Conservation (phyloP, 2,329 filamentous ascomycete species). For the Allantophomopsis lycopodina region DNA sequence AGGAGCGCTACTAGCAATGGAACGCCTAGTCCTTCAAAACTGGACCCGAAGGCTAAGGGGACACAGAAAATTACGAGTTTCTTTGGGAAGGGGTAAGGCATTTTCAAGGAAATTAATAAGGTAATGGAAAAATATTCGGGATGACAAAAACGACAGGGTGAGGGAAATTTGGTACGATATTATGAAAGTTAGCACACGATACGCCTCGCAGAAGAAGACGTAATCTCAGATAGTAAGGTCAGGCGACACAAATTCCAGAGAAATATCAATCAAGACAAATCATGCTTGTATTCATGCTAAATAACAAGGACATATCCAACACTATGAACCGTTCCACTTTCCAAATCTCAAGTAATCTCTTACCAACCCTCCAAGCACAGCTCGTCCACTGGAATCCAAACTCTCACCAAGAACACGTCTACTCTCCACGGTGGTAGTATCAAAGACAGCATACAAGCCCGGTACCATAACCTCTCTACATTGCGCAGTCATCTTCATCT, state of each 20-base stretch:
- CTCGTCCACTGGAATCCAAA: constrained; percentile 43
- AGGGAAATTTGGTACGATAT: too few species aligned
- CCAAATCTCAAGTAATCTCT: constrained; percentile 47
- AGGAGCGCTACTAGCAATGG: constrained; percentile 18
- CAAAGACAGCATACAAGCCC: constrained; percentile 43
- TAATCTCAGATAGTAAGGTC: too few species aligned
- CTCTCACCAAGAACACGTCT: constrained; percentile 43
- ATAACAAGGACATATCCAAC: too few species aligned
- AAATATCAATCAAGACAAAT: too few species aligned
- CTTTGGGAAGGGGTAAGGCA: constrained; percentile 27
- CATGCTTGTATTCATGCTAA: too few species aligned
- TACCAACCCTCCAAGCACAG: constrained; percentile 43
- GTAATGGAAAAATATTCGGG: too few species aligned
- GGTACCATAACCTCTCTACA: constrained; percentile 42
- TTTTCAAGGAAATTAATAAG: too few species aligned
- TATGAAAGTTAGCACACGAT: too few species aligned
- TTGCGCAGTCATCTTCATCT: constrained; percentile 32
- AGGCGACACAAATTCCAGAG: too few species aligned
- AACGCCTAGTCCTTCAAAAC: constrained; percentile 11
- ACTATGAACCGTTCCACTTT: constrained; percentile 33
- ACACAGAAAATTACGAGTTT: constrained; percentile 37
- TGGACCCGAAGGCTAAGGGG: constrained; percentile 10
- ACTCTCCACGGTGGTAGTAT: constrained; percentile 39
- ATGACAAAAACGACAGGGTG: too few species aligned
- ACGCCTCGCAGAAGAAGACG: background rate